Evolutionary conservation across 257 asterid species (phyloP), one percentile per base, ranked within the genome.

Genomic region (Nemophila menziesii): DNA sequence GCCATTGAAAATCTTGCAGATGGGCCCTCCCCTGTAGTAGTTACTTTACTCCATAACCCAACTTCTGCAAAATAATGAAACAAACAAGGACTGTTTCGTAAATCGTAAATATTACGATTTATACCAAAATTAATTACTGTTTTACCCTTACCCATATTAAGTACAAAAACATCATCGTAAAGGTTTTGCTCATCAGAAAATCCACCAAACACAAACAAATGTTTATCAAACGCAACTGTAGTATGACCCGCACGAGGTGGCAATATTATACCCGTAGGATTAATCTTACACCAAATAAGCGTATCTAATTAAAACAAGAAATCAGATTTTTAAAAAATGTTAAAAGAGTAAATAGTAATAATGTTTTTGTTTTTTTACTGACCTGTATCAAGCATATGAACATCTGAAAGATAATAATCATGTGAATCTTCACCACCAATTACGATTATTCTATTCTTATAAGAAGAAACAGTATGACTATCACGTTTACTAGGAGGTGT

Each of bases 201-300:
- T 52, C 99, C 99, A 38, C 99, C 99, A 56, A 90, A 85, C 56
- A 90, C 93, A 56, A 85, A 69, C 59, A 85, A 65, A 61, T 75
- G 55, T 68, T 71, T 82, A 39, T 94, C 96, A 61, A 77, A 69
- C 44, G 82, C 54, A 62, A 90, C 39, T 22, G 99, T 71, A 29
- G 99, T 82, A 61, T 90, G 99, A 63, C 96, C 96, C 54, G 86
- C 96, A 52, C 99, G 92, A 21, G 99, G 99, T 1, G 93, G 79
- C 72, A 90, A 66, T 50, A 77, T 61, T 69, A 81, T 92, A 44
- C 99, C 99, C 38, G 73, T 67, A 16, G 94, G 77, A 50, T 85
- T 77, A 71, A 90, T 67, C 75, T 79, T 90, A 72, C 82, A 69
- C 99, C 99, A 90, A 34, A 78, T 78, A 60, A 85, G 75, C 44